These are phyloP conservation scores for Paulownia fortunei DNA, from an alignment of 257 asterid species.

Conservation along the genomic window DNA sequence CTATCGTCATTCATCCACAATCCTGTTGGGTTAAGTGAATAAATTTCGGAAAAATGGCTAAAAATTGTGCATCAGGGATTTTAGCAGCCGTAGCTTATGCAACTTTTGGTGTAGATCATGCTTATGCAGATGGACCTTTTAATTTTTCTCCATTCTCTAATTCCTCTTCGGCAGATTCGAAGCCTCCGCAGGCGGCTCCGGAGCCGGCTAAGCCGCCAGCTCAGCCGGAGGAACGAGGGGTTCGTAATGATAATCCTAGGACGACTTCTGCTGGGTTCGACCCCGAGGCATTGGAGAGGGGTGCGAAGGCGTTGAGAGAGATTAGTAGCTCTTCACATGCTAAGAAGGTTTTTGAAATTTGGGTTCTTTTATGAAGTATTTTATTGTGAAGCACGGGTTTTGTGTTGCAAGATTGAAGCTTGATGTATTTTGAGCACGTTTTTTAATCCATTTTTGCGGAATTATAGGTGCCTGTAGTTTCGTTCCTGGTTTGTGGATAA, in stretches of 20 bases:
- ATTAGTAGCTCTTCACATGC: conserved; percentile 60
- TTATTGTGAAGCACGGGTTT: not conserved
- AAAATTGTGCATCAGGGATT: conserved; percentile 61
- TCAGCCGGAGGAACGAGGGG: conserved; percentile 43
- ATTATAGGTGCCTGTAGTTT: not conserved
- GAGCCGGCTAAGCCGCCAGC: conserved; percentile 43
- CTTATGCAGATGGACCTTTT: conserved; percentile 66
- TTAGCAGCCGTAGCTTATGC: conserved; percentile 73
- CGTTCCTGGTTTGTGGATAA: not conserved
- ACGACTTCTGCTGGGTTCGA: conserved; percentile 95
- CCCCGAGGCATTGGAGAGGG: conserved; percentile 92
- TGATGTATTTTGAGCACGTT: not conserved
- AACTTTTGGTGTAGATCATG: conserved; percentile 50
- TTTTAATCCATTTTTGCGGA: not conserved
- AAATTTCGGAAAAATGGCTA: conserved; percentile 49
- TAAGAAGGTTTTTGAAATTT: conserved; percentile 55
- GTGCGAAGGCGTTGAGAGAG: conserved; percentile 67
- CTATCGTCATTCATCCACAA: not conserved
- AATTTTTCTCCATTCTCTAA: conserved; percentile 61
- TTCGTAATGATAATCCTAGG: conserved; percentile 84
- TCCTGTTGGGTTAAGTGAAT: not conserved
- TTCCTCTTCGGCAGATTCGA: conserved; percentile 42
- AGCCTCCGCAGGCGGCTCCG: conserved; percentile 43
- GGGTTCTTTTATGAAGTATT: not conserved
- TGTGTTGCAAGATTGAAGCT: not conserved